phyloP scores from a whole-genome alignment of 1,139 yeast species.

The Magnusiomyces starmeri region DNA sequence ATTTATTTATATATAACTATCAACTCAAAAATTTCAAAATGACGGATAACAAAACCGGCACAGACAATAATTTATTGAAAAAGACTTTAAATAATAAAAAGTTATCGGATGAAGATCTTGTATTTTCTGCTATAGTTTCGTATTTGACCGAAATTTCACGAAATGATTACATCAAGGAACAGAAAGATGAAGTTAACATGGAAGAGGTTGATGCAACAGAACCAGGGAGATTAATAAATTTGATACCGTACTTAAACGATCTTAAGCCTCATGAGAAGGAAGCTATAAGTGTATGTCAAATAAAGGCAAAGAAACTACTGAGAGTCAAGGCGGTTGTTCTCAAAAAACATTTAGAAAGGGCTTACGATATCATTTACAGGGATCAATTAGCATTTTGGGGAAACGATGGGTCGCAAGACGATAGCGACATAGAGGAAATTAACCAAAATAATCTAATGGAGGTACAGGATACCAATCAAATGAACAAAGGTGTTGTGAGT shows the following conservation, averaged over 20 bases:
- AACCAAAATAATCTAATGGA: constrained; percentile 52
- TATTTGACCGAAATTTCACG: neutral
- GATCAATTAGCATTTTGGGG: constrained; percentile 38
- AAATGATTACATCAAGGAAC: constrained; percentile 5
- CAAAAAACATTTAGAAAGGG: constrained; percentile 53
- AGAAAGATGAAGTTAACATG: constrained; percentile 6
- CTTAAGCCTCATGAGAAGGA: constrained; percentile 5
- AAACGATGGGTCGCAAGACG: constrained; percentile 26
- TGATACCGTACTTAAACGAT: constrained; percentile 19
- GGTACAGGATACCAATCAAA: constrained; percentile 42
- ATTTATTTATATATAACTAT: neutral
- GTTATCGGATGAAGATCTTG: neutral
- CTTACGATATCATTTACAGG: constrained; percentile 38
- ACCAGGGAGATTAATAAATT: constrained; percentile 16
- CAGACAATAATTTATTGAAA: neutral
- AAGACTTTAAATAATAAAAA: neutral
- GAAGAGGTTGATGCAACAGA: constrained; percentile 12
- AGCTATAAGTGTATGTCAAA: constrained; percentile 5
- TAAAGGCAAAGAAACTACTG: constrained; percentile 37
- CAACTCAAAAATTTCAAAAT: neutral
- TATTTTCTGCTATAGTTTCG: neutral
- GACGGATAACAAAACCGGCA: neutral
- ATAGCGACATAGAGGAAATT: constrained; percentile 40
- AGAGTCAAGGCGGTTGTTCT: constrained; percentile 56
- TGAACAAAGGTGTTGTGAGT: constrained; percentile 70